These are phyloP conservation scores for Diplodia mutila DNA, from an alignment of 2,329 filamentous ascomycete genomes.

Conservation along the genomic window DNA sequence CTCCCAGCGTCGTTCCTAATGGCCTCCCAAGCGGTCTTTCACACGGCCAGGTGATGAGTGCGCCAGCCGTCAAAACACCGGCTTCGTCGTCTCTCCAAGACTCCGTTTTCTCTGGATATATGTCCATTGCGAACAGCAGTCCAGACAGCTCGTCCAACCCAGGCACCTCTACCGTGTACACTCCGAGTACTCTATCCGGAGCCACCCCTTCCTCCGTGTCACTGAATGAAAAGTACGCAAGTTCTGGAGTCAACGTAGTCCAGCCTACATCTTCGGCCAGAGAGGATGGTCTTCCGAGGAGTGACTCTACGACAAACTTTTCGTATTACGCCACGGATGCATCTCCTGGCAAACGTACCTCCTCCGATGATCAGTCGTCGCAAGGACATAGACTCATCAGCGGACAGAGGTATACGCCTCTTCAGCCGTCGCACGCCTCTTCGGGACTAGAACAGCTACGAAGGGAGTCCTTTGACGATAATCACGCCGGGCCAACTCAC, in stretches of 20 bases:
- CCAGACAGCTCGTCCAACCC: slow-evolving; percentile 15
- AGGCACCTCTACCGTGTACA: slow-evolving; percentile 16
- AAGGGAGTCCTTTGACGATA: slow-evolving; percentile 28
- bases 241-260: not conserved
- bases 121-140: slow-evolving; percentile 1
- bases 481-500: not conserved
- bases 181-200: slow-evolving; percentile 14
- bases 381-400: slow-evolving; percentile 43
- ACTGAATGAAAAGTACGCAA: slow-evolving; percentile 7
- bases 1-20: not conserved
- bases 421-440: slow-evolving; percentile 22
- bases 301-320: slow-evolving; percentile 39
- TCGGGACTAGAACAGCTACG: slow-evolving; percentile 28
- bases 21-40: not conserved
- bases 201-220: slow-evolving; percentile 1
- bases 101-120: not conserved
- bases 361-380: slow-evolving; percentile 31
- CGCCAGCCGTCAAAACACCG: not conserved
- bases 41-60: not conserved
- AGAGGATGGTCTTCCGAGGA: slow-evolving; percentile 29
- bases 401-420: slow-evolving; percentile 46
- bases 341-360: slow-evolving; percentile 37
- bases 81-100: not conserved
- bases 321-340: slow-evolving; percentile 47
- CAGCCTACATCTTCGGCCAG: not conserved